phyloP scores from a whole-genome alignment of 306 rosid species.

The Pyrus bretschneideri region DNA sequence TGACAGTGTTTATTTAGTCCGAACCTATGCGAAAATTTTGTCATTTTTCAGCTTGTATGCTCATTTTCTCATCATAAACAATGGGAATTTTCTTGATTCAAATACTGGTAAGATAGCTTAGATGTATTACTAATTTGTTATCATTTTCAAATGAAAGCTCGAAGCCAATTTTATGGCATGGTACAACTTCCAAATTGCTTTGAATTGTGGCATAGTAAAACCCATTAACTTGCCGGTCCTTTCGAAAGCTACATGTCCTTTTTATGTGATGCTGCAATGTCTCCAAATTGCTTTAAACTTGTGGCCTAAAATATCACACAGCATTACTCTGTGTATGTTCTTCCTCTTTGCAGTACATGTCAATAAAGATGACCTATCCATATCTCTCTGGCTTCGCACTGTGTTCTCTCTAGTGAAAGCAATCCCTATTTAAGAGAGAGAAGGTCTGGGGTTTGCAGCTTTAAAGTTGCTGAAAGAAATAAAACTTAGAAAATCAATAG shows the following conservation, averaged over 20 bases:
- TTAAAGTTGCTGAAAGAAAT: too few relatives aligned
- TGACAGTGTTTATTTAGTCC: background rate
- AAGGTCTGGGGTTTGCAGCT: too few relatives aligned
- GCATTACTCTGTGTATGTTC: background rate
- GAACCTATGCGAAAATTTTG: background rate
- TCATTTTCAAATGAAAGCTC: background rate
- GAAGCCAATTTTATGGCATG: background rate
- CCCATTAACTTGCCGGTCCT: background rate
- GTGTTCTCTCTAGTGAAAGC: too few relatives aligned
- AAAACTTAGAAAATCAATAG: too few relatives aligned
- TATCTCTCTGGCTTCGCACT: background rate
- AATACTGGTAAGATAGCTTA: background rate
- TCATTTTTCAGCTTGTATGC: background rate
- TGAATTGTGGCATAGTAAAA: too few relatives aligned
- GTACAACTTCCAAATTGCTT: background rate
- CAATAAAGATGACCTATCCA: background rate
- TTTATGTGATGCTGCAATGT: background rate
- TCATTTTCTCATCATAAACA: background rate
- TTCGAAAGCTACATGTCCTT: background rate
- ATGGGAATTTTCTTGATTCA: background rate
- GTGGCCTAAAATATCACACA: conserved; percentile 5
- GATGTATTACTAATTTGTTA: background rate
- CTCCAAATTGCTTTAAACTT: background rate
- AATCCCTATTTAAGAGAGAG: too few relatives aligned
- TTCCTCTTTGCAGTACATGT: background rate